A percentile compares a stretch with the other conserved stretches of the same genome.
These are phyloP conservation scores for Alternaria solani DNA, from an alignment of 2,329 filamentous ascomycete genomes.

Conservation along the genomic window DNA sequence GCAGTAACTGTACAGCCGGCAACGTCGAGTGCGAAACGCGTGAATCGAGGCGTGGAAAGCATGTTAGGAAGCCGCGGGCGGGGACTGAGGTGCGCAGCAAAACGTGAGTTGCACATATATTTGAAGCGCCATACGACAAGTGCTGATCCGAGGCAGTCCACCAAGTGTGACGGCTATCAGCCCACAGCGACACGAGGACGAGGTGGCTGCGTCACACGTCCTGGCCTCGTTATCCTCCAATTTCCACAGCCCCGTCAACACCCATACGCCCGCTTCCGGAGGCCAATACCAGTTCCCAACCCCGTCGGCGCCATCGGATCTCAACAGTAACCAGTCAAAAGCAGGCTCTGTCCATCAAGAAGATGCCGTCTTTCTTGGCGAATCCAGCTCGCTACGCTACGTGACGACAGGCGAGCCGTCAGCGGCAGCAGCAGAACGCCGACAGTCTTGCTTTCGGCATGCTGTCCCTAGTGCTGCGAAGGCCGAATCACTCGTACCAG, in stretches of 20 bases:
- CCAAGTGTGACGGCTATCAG: constrained; percentile 13
- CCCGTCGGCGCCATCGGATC: constrained; percentile 21
- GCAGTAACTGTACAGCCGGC: constrained; percentile 52
- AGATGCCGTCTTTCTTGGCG: constrained; percentile 54
- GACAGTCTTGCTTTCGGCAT: constrained; percentile 35
- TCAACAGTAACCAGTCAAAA: constrained; percentile 16
- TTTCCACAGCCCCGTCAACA: constrained; percentile 33
- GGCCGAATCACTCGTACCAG: constrained; percentile 48
- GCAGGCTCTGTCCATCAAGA: constrained; percentile 33
- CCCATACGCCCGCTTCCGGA: constrained; percentile 13
- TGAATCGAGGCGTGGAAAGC: constrained; percentile 56
- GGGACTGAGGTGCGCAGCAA: constrained; percentile 28
- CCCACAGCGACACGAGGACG: constrained; percentile 37
- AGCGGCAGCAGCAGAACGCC: constrained; percentile 50
- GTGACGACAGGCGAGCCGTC: neutral
- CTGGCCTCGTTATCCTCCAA: constrained; percentile 39
- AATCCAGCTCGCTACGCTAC: constrained; percentile 60
- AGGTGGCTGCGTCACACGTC: constrained; percentile 40
- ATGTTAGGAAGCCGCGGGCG: constrained; percentile 32
- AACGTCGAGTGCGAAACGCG: constrained; percentile 53
- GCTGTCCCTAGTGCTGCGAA: constrained; percentile 45
- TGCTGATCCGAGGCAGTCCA: neutral
- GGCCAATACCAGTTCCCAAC: constrained; percentile 25
- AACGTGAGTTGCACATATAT: constrained; percentile 20
- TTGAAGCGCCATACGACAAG: no score